Conservation (phyloP, 768 basidiomycete species). For the Dictyophora rubrovolvata region DNA sequence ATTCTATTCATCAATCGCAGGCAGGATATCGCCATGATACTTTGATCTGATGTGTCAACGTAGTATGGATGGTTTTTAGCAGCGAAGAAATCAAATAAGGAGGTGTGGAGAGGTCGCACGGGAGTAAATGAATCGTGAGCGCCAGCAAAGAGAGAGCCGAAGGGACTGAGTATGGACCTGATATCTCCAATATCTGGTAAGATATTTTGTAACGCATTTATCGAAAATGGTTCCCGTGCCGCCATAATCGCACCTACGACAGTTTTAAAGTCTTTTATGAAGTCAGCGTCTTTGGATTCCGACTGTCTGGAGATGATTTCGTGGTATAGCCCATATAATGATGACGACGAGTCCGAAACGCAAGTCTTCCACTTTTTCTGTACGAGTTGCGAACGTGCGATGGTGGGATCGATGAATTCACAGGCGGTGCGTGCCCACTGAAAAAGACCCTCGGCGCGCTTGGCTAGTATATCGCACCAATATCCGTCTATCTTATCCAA, state of each 20-base stretch:
- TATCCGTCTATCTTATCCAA: not conserved
- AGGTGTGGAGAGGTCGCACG: too few relatives aligned
- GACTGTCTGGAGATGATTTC: slow-evolving; percentile 14
- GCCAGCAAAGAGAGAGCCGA: too few relatives aligned
- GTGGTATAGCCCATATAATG: slow-evolving; percentile 14
- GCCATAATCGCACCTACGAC: slow-evolving; percentile 16
- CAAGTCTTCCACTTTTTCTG: slow-evolving; percentile 3
- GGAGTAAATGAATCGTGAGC: too few relatives aligned
- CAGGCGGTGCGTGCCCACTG: too few relatives aligned
- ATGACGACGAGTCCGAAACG: slow-evolving; percentile 12
- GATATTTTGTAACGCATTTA: slow-evolving; percentile 6
- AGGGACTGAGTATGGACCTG: too few relatives aligned
- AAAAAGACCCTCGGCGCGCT: too few relatives aligned
- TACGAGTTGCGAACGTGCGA: not conserved
- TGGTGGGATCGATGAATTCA: slow-evolving; percentile 15
- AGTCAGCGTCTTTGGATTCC: slow-evolving; percentile 6
- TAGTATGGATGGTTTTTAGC: slow-evolving; percentile 2
- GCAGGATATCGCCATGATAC: slow-evolving; percentile 14
- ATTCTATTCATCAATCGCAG: slow-evolving; percentile 22
- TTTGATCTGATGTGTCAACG: slow-evolving; percentile 12
- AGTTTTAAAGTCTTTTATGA: slow-evolving; percentile 13
- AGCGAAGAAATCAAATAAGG: slow-evolving; percentile 21
- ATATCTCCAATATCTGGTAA: slow-evolving; percentile 9
- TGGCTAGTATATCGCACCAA: too few relatives aligned
- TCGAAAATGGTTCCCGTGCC: slow-evolving; percentile 16